Percentiles rank a stretch among this genome's conserved stretches.
phyloP scores from a whole-genome alignment of 2,329 filamentous ascomycete species.

The Dryadomyces sulphureus region DNA sequence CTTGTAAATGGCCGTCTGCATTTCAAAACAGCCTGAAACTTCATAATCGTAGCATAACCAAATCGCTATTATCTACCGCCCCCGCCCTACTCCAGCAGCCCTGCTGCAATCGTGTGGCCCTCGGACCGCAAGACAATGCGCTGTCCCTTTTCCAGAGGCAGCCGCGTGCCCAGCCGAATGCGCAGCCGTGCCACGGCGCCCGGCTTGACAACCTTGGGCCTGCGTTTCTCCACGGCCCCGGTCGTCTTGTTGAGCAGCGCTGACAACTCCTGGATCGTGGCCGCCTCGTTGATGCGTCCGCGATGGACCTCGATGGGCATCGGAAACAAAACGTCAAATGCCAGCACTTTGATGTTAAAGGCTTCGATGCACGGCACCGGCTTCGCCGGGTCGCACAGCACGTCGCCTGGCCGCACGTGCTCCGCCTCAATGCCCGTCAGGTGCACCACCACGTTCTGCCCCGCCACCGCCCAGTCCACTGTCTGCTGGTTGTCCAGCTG shows the following conservation, averaged over 20 bases:
- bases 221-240: slow-evolving; percentile 66
- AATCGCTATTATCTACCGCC: not conserved
- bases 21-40: no score
- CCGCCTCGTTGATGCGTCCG: slow-evolving; percentile 67
- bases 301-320: slow-evolving; percentile 82
- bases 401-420: slow-evolving; percentile 71
- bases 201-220: slow-evolving; percentile 69
- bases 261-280: slow-evolving; percentile 55
- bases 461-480: slow-evolving; percentile 46
- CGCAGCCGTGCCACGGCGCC: slow-evolving; percentile 62
- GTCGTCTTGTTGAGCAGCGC: slow-evolving; percentile 66
- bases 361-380: slow-evolving; percentile 57
- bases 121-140: slow-evolving; percentile 67
- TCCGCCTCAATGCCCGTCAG: slow-evolving; percentile 72
- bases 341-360: slow-evolving; percentile 72
- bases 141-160: slow-evolving; percentile 68
- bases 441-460: slow-evolving; percentile 76
- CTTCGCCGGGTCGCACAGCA: slow-evolving; percentile 56
- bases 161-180: slow-evolving; percentile 56
- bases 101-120: slow-evolving; percentile 77
- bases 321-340: slow-evolving; percentile 79
- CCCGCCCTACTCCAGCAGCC: slow-evolving; percentile 64
- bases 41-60: no score
- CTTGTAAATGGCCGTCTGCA: no score
- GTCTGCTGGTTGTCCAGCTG: slow-evolving; percentile 43